Base-by-base conservation (phyloP, 2,329 filamentous ascomycete species). In the Ceratocystis eucalypticola region DNA sequence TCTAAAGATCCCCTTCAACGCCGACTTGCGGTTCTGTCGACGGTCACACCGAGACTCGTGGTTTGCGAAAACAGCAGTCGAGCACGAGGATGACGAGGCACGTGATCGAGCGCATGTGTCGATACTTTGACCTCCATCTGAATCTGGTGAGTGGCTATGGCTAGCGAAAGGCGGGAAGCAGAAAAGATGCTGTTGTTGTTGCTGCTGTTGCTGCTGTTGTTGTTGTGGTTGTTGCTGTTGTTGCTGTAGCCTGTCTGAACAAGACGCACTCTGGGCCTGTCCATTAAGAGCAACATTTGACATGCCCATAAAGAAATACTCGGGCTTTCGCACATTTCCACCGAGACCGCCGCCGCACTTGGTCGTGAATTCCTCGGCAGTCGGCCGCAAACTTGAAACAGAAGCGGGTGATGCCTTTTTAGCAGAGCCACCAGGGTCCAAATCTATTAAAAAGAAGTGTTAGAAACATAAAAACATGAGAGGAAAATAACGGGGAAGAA, bases 21-120 rank as follows among this genome's bases (percentile, higher is more conserved):
- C 53, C 53, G 53, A 30, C 53, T 59, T 59, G n/a, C 53, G 53
- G 53, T 7, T n/a, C 28, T 59, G 53, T 59, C 53, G 30, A 30
- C 53, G 53, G 28, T 37, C 25, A 17, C 53, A 30, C 25, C 53
- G 53, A 30, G 53, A 59, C 28, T 59, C 53, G 53, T 33, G n/a
- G 15, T 25, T n/a, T 5, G 53, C 17, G n/a, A 59, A 59, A 17
- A n/a, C 53, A 1, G 22, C 53, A 30, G 53, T 59, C 20, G 53
- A 33, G 12, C 53, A 30, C 15, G 53, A 59, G 5, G 53, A 37
- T n/a, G 25, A 30, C 25, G 28, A 33, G 7, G 15, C 28, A n/a
- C 53, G 53, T 3, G 53, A 59, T 7, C 53, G 28, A 6, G 7
- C 25, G 1, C 25, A 37, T 30, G 33, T 30, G 28, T 30, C 53